Conservation (phyloP, 2,329 filamentous ascomycete species). For the Apiospora phragmitis region DNA sequence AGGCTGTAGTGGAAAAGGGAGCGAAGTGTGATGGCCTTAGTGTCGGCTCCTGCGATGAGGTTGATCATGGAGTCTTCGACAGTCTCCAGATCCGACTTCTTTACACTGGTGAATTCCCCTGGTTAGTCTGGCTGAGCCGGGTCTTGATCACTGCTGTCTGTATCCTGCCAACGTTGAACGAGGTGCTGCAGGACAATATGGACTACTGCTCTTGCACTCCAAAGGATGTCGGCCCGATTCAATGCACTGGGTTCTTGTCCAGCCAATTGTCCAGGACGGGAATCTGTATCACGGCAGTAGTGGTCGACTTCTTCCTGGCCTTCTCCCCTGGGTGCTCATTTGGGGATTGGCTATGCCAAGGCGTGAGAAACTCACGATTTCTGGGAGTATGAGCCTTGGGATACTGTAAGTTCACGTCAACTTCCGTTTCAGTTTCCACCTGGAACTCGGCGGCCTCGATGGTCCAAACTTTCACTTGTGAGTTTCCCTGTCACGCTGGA, state of each 20-base stretch:
- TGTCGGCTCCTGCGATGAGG: conserved; percentile 16
- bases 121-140: conserved; percentile 23
- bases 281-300: conserved; percentile 26
- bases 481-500: neutral
- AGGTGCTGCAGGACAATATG: conserved; percentile 7
- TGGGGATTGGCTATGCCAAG: conserved; percentile 14
- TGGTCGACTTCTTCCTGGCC: conserved; percentile 17
- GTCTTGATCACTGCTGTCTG: neutral
- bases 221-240: conserved; percentile 10
- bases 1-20: conserved; percentile 34
- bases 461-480: neutral
- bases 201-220: neutral
- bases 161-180: neutral
- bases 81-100: conserved; percentile 26
- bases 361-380: conserved; percentile 14
- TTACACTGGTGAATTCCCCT: conserved; percentile 28
- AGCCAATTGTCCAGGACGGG: conserved; percentile 36
- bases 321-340: conserved; percentile 18
- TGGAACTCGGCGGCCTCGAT: neutral
- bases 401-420: neutral
- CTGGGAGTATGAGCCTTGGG: conserved; percentile 14
- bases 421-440: neutral
- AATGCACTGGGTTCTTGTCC: conserved; percentile 36
- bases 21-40: conserved; percentile 23
- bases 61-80: conserved; percentile 29